phyloP scores from a whole-genome alignment of 2,329 filamentous ascomycete species.

The Colletotrichum sidae region DNA sequence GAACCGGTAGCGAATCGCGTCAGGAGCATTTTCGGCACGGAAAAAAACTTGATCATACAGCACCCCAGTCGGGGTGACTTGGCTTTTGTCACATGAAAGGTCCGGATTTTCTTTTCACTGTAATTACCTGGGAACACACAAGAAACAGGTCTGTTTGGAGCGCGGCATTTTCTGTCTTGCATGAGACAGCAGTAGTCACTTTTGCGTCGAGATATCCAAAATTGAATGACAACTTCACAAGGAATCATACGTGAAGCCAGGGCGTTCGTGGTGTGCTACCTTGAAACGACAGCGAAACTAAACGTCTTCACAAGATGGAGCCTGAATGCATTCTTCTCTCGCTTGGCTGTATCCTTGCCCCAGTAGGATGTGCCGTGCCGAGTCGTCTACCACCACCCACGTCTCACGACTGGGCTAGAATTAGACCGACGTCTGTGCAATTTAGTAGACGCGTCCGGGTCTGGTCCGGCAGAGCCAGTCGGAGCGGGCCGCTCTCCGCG shows the following conservation, averaged over 20 bases:
- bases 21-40: constrained; percentile 34
- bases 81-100: constrained; percentile 23
- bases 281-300: not conserved
- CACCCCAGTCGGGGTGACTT: constrained; percentile 12
- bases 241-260: not conserved
- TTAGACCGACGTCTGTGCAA: not conserved
- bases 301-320: too few species aligned
- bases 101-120: constrained; percentile 30
- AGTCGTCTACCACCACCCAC: not conserved
- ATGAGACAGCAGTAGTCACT: not conserved
- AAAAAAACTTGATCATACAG: constrained; percentile 24
- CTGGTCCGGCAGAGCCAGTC: not conserved
- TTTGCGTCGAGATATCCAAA: constrained; percentile 26
- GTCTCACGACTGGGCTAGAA: not conserved
- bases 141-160: constrained; percentile 28
- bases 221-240: constrained; percentile 19
- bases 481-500: constrained; percentile 17
- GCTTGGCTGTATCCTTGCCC: too few species aligned
- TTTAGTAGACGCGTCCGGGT: not conserved
- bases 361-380: not conserved
- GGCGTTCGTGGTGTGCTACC: not conserved
- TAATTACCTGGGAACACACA: constrained; percentile 32
- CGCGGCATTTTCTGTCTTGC: constrained; percentile 15
- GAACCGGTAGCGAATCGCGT: constrained; percentile 29
- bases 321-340: too few species aligned